Conservation (phyloP, 2,329 filamentous ascomycete species). For the Pseudonectria buxi region DNA sequence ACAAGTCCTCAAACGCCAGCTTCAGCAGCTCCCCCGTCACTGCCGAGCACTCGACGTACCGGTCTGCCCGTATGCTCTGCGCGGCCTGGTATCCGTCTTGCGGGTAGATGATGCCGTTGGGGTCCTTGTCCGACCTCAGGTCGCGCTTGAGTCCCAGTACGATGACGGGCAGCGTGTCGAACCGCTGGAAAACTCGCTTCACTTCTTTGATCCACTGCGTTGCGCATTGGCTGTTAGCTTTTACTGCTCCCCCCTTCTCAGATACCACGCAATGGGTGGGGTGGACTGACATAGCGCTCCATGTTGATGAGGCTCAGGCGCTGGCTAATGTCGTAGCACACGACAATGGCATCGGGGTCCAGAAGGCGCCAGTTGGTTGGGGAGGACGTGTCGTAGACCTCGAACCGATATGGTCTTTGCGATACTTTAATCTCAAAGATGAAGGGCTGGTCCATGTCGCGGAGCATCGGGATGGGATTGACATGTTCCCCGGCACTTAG, state of each 20-base stretch:
- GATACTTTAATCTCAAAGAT: slow-evolving; percentile 46
- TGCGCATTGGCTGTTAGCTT: slow-evolving; percentile 3
- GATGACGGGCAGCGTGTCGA: slow-evolving; percentile 46
- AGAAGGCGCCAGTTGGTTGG: slow-evolving; percentile 54
- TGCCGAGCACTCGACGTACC: slow-evolving; percentile 59
- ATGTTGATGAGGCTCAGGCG: slow-evolving; percentile 52
- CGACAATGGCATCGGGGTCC: slow-evolving; percentile 49
- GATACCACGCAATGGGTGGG: slow-evolving; percentile 1
- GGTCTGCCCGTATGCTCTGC: slow-evolving; percentile 53
- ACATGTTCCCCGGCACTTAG: slow-evolving; percentile 41
- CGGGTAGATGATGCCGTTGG: slow-evolving; percentile 54
- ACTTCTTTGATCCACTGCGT: slow-evolving; percentile 56
- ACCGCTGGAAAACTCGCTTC: slow-evolving; percentile 39
- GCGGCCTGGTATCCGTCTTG: slow-evolving; percentile 52
- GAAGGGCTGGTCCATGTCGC: slow-evolving; percentile 55
- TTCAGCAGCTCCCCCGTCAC: slow-evolving; percentile 52
- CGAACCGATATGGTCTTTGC: slow-evolving; percentile 40
- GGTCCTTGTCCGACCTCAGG: slow-evolving; percentile 49
- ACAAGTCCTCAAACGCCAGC: slow-evolving; percentile 55
- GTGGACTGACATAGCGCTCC: slow-evolving; percentile 43
- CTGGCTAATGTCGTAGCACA: slow-evolving; percentile 58
- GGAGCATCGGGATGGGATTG: slow-evolving; percentile 42
- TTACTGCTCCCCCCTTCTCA: too few relatives aligned
- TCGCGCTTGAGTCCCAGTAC: slow-evolving; percentile 57
- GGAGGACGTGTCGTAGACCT: slow-evolving; percentile 54